These are phyloP conservation scores for Lagerstroemia speciosa DNA, from an alignment of 345 rosid species.

Conservation along the genomic window DNA sequence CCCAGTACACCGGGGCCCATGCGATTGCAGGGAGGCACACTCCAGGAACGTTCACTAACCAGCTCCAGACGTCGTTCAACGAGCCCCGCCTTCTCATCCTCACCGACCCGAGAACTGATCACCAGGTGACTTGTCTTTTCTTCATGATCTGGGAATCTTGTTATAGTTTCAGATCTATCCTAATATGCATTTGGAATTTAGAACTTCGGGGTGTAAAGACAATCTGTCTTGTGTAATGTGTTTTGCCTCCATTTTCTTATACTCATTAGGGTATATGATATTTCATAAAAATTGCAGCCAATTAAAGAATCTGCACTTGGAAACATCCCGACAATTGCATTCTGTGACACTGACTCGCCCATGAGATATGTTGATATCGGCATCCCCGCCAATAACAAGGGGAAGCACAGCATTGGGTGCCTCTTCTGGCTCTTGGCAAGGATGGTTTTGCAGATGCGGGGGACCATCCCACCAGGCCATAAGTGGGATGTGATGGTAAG, in stretches of 20 bases:
- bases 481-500: constrained; percentile 3
- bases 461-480: constrained; percentile 43
- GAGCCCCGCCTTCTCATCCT: constrained; percentile 81
- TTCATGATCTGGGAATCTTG: no score
- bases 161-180: neutral
- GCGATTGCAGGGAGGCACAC: constrained; percentile 38
- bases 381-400: constrained; percentile 89
- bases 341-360: constrained; percentile 87
- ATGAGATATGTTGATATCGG: constrained; percentile 82
- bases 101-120: constrained; percentile 86
- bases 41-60: constrained; percentile 86
- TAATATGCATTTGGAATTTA: neutral
- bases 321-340: constrained; percentile 84
- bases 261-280: no score
- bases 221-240: neutral
- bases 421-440: constrained; percentile 79
- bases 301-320: constrained; percentile 90
- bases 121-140: constrained; percentile 41
- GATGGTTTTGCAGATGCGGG: constrained; percentile 95
- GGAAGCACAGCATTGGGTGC: constrained; percentile 86
- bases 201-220: neutral
- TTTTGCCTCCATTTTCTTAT: neutral
- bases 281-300: constrained; percentile 39
- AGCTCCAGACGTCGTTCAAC: constrained; percentile 72
- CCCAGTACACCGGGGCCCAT: constrained; percentile 80